Evolutionary conservation across 1,139 yeast species (phyloP).

Genomic region (Taphrina confusa): DNA sequence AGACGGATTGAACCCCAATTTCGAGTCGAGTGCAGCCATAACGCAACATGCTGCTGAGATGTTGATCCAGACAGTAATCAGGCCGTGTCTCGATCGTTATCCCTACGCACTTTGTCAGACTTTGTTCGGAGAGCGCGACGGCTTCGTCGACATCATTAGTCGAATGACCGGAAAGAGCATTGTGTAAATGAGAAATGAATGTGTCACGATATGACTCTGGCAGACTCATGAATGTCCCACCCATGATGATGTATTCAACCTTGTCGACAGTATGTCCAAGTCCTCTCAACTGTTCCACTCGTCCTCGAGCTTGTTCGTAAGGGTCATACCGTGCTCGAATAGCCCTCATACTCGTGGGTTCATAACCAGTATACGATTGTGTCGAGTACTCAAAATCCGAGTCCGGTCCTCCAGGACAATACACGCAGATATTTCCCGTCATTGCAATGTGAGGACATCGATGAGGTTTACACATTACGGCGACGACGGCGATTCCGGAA

Average conservation of each 20-base stretch:
- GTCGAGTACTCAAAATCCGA: conserved; percentile 97
- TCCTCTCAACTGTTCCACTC: conserved; percentile 92
- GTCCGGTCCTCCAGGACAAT: conserved; percentile 99
- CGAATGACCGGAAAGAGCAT: conserved; percentile 90
- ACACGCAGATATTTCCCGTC: conserved; percentile 95
- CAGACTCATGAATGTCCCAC: conserved; percentile 97
- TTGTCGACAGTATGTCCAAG: conserved; percentile 95
- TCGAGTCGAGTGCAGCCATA: conserved; percentile 97
- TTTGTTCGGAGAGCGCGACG: conserved; percentile 84
- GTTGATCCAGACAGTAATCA: conserved; percentile 96
- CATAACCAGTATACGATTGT: conserved; percentile 97
- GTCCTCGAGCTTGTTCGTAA: conserved; percentile 96
- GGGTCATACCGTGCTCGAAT: conserved; percentile 97
- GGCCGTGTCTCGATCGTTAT: conserved; percentile 98
- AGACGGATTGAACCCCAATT: conserved; percentile 95
- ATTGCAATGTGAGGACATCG: conserved; percentile 99
- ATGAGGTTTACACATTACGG: conserved; percentile 99
- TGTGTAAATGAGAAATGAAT: conserved; percentile 85
- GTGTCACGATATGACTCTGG: conserved; percentile 86
- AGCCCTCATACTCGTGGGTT: conserved; percentile 98
- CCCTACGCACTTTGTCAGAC: conserved; percentile 96
- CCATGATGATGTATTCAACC: conserved; percentile 97
- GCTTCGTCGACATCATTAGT: conserved; percentile 90
- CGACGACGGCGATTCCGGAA: conserved; percentile 95
- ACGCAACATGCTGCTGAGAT: conserved; percentile 88